Base-by-base conservation (phyloP, 495 filamentous ascomycete genomes). In the Pyronema omphalodes region DNA sequence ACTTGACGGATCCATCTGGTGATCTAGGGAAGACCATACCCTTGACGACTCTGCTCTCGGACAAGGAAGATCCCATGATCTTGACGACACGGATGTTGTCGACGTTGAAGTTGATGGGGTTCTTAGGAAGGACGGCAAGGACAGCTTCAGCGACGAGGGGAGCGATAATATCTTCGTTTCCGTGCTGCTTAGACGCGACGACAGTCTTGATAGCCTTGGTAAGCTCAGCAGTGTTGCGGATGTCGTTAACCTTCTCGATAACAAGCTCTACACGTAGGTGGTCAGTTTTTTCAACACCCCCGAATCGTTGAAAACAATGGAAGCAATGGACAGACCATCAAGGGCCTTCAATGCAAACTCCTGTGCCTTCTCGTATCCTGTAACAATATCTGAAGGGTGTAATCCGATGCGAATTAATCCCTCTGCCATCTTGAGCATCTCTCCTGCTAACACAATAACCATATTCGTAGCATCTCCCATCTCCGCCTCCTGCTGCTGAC, bases 31-130 rank as follows among this genome's bases (percentile, higher is more conserved):
- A 95, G 33, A 99, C 93, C 93, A 99, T 99, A 61, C 93, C 93
- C 74, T 84, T 94, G 37, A 99, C 83, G 18, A 99, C 91, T 57
- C 79, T 79, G 64, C 84, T 91, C 69, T 96, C 88, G 64, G 86
- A 84, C 64, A 96, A 73, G 66, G 81, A 85, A 55, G 93, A 91
- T 58, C 93, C 93, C 93, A 99, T 95, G 60, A 99, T 96, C 74
- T 99, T 99, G 55, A 99, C 93, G 55, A 99, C 93, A 48, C 93
- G 86, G 58, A 99, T 80, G 66, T 96, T 99, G 74, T 99, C 93
- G 59, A 99, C 93, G 70, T 96, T 99, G 74, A 99, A 99, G 73
- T 95, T 94, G 66, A 73, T 67, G n/a, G 93, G 84, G 72, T 96
- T 93, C 73, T 94, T 96, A 56, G 93, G 93, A 45, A 96, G 77